These are phyloP conservation scores for Aspergillus diversus DNA, from an alignment of 495 filamentous ascomycete genomes.

Conservation along the genomic window DNA sequence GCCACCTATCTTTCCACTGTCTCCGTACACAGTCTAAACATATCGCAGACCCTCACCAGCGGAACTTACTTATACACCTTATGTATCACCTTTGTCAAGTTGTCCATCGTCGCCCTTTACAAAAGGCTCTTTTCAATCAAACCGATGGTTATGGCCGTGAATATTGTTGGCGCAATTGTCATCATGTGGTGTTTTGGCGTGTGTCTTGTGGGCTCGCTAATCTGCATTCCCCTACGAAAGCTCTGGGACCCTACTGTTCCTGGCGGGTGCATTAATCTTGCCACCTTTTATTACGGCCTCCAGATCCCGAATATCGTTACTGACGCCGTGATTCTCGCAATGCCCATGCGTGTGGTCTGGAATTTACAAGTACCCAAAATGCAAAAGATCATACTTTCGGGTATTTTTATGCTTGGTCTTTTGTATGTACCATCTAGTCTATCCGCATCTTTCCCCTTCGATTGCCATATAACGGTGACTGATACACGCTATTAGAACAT, in stretches of 20 bases:
- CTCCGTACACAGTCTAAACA: no score
- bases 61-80: no score
- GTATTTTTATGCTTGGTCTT: slow-evolving; percentile 47
- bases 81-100: no score
- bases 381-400: slow-evolving; percentile 43
- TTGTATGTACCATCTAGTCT: slow-evolving; percentile 27
- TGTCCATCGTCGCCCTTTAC: no score
- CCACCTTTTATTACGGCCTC: slow-evolving; percentile 41
- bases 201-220: slow-evolving; percentile 39
- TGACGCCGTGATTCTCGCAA: slow-evolving; percentile 47
- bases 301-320: slow-evolving; percentile 49
- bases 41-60: no score
- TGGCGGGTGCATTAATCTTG: slow-evolving; percentile 39
- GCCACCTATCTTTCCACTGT: background rate
- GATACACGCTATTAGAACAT: slow-evolving; percentile 21
- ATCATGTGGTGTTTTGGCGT: slow-evolving; percentile 38
- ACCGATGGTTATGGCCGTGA: slow-evolving; percentile 31
- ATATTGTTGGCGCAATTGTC: slow-evolving; percentile 33
- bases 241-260: slow-evolving; percentile 32
- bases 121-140: slow-evolving; percentile 8
- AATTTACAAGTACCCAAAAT: slow-evolving; percentile 40
- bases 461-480: background rate
- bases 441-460: background rate
- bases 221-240: slow-evolving; percentile 39
- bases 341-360: slow-evolving; percentile 55